Evolutionary conservation across 2,329 filamentous ascomycete genomes (phyloP), one percentile per base, ranked within the genome.

Genomic region (Aureobasidium leucospermi): DNA sequence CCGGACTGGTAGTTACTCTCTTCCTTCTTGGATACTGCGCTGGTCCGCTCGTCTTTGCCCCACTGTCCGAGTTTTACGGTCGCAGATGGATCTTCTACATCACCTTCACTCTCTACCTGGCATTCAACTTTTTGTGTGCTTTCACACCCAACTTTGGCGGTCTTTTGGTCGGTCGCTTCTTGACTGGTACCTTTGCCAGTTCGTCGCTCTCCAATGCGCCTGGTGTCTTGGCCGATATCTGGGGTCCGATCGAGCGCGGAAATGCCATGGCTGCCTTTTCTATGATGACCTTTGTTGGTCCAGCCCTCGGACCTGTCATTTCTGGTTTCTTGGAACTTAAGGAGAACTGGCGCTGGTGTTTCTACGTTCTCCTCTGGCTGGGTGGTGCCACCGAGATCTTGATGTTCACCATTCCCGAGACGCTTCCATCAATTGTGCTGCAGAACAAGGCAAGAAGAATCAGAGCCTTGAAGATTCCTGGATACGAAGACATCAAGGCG

Each of bases 31-130:
- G 69, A n/a, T 88, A 86, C 66, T 81, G 85, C 19, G 76, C 79
- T 2, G 84, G 84, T 0, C 83, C 83, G 0, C 70, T 86, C 8
- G 70, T 86, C 11, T 87, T 85, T 76, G 85, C 84, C 0, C 86
- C 86, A 0, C 68, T 88, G 3, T 86, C 81, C 45, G 86, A 89
- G 67, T 83, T 87, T 61, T 81, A 81, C 60, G 85, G 85, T 8
- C 77, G 85, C 13, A 74, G 79, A 61, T 74, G 72, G 63, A 76
- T 83, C 48, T 80, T 83, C 63, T 78, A 80, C 66, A 64, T 67
- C 51, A 71, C 71, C 6, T 76, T 73, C 57, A 62, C 64, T 3
- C 39, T 63, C 13, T 77, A 77, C 61, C 68, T 77, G 48, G 75
- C 75, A 0, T 81, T 82, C 66, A 68, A 76, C 41, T 82, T 82